Percentiles rank a stretch among this genome's conserved stretches.
These are phyloP conservation scores for Talaromyces thailandensis DNA, from an alignment of 495 filamentous ascomycete genomes.

Conservation along the genomic window DNA sequence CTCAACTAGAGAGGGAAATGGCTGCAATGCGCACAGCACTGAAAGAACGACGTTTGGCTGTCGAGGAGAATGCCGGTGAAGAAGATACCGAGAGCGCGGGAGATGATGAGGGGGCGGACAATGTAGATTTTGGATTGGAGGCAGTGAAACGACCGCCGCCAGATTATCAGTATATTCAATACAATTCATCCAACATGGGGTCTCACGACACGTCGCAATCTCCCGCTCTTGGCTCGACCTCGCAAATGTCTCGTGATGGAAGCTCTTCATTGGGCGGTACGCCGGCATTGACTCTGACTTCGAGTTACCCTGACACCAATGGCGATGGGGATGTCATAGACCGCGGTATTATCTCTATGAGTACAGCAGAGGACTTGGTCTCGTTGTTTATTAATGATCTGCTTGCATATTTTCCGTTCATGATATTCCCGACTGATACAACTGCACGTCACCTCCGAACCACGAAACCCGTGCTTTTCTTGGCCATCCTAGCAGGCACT, in stretches of 20 bases:
- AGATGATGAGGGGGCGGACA: slow-evolving; percentile 10
- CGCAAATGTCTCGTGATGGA: not conserved
- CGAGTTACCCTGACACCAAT: slow-evolving; percentile 12
- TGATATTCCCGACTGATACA: slow-evolving; percentile 26
- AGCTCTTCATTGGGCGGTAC: not conserved
- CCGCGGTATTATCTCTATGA: slow-evolving; percentile 35
- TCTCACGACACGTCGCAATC: slow-evolving; percentile 1
- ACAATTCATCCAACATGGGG: not conserved
- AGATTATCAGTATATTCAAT: slow-evolving; percentile 4
- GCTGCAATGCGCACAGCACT: slow-evolving; percentile 46
- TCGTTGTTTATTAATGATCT: slow-evolving; percentile 34
- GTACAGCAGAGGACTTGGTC: slow-evolving; percentile 33
- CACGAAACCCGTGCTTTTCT: slow-evolving; percentile 39
- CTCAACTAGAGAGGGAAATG: slow-evolving; percentile 84
- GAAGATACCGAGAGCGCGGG: slow-evolving; percentile 15
- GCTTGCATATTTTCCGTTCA: slow-evolving; percentile 31
- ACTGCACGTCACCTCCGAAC: slow-evolving; percentile 32
- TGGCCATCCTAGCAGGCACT: slow-evolving; percentile 40
- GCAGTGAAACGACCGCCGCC: slow-evolving; percentile 4
- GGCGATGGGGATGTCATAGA: slow-evolving; percentile 32
- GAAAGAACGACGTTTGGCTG: slow-evolving; percentile 24
- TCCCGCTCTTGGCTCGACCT: not conserved
- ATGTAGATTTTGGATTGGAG: slow-evolving; percentile 12
- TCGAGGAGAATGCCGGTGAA: slow-evolving; percentile 18
- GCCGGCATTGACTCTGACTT: slow-evolving; percentile 20